phyloP scores from a whole-genome alignment of 495 filamentous ascomycete genomes.

The Hypoxylon intermedium region DNA sequence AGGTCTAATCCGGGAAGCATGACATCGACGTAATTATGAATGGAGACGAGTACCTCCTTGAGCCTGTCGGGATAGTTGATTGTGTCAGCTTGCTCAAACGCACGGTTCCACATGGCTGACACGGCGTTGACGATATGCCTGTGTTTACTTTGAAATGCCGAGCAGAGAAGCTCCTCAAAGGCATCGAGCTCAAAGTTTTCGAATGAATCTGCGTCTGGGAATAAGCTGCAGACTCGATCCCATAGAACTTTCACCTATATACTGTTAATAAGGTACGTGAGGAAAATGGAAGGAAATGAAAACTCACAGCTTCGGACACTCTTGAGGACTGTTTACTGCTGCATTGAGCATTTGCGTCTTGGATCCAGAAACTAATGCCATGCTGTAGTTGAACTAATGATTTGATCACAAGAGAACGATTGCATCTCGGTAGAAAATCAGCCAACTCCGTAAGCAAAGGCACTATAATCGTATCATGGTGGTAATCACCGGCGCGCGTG shows the following conservation, averaged over 20 bases:
- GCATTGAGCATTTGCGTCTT: slow-evolving; percentile 55
- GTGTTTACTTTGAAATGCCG: slow-evolving; percentile 52
- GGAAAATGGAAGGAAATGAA: background rate
- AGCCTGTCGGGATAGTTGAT: slow-evolving; percentile 54
- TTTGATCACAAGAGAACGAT: slow-evolving; percentile 44
- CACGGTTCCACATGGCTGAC: slow-evolving; percentile 52
- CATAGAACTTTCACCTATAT: slow-evolving; percentile 50
- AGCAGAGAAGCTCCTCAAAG: slow-evolving; percentile 51
- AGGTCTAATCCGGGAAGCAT: slow-evolving; percentile 49
- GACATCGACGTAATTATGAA: slow-evolving; percentile 51
- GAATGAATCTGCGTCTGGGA: slow-evolving; percentile 39
- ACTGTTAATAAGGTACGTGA: slow-evolving; percentile 26
- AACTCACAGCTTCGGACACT: slow-evolving; percentile 48
- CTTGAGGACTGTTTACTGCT: slow-evolving; percentile 40
- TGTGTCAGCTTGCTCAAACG: slow-evolving; percentile 47
- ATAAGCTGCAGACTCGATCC: slow-evolving; percentile 47
- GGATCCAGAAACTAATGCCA: slow-evolving; percentile 66
- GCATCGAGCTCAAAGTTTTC: slow-evolving; percentile 47
- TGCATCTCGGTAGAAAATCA: slow-evolving; percentile 50
- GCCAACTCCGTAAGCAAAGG: slow-evolving; percentile 45
- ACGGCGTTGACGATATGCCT: slow-evolving; percentile 51
- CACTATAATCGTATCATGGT: slow-evolving; percentile 32
- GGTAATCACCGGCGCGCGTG: slow-evolving; percentile 31
- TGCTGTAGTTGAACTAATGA: slow-evolving; percentile 63
- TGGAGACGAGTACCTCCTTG: slow-evolving; percentile 46